Percentiles rank a stretch among this genome's conserved stretches.
Evolutionary conservation across 2,329 filamentous ascomycete species (phyloP).

Genomic region (Aspergillus sp.): DNA sequence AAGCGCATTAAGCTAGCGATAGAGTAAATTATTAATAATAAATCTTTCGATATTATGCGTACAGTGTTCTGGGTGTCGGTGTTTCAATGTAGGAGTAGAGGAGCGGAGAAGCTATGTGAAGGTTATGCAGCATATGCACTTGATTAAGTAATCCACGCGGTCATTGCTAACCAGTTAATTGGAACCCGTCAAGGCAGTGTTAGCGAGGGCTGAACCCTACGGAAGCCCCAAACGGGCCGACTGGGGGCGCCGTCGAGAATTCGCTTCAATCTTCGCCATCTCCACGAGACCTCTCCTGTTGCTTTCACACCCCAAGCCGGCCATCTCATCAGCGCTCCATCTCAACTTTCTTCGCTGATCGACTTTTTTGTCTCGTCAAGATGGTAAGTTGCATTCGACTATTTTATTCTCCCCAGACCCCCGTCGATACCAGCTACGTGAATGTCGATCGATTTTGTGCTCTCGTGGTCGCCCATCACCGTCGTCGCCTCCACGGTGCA

Average conservation of each 20-base stretch:
- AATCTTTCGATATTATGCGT: background rate
- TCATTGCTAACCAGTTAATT: background rate
- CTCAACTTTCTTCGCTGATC: constrained; percentile 42
- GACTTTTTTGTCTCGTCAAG: constrained; percentile 41
- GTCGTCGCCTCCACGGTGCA: background rate
- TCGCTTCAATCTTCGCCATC: constrained; percentile 36
- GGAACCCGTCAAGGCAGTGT: constrained; percentile 13
- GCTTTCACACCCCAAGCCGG: constrained; percentile 35
- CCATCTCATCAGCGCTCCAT: constrained; percentile 43
- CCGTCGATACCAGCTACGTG: background rate
- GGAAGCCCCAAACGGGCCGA: constrained; percentile 25
- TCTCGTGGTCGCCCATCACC: constrained; percentile 12
- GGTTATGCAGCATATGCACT: background rate
- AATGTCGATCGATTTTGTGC: background rate
- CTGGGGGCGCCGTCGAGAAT: constrained; percentile 28
- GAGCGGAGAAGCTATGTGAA: background rate
- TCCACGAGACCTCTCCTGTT: constrained; percentile 34
- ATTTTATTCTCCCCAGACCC: constrained; percentile 7
- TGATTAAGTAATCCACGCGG: background rate
- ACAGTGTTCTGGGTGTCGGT: background rate
- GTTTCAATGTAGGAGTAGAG: background rate
- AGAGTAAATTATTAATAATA: constrained; percentile 9
- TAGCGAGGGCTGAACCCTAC: constrained; percentile 44
- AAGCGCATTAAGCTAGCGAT: constrained; percentile 18
- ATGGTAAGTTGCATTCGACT: constrained; percentile 36